A percentile compares a stretch with the other conserved stretches of the same genome.
Conservation (phyloP, 2,329 filamentous ascomycete species). For the Parastagonospora nodorum region DNA sequence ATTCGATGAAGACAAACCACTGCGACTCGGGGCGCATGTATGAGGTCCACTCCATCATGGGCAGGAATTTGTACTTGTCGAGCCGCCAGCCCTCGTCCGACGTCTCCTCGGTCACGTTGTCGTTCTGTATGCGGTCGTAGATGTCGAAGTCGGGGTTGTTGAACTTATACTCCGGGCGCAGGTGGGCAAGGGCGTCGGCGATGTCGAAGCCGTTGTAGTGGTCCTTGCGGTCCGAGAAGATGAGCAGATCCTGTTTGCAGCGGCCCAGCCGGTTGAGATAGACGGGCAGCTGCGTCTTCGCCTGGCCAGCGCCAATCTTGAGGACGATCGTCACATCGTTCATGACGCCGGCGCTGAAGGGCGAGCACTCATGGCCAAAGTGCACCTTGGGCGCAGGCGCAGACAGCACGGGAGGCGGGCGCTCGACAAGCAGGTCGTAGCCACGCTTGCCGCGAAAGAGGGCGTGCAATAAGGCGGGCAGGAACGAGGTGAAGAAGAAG, state of each 20-base stretch:
- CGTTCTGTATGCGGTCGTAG: conserved; percentile 53
- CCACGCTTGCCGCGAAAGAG: conserved; percentile 35
- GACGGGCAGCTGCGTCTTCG: conserved; percentile 59
- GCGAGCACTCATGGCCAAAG: conserved; percentile 40
- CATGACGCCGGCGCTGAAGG: conserved; percentile 39
- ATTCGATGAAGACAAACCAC: conserved; percentile 46
- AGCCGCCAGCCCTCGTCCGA: conserved; percentile 59
- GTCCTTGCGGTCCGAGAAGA: conserved; percentile 65
- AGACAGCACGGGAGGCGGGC: conserved; percentile 26
- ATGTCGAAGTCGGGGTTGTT: conserved; percentile 57
- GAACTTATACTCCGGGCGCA: conserved; percentile 47
- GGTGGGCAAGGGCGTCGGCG: conserved; percentile 52
- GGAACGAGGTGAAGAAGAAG: conserved; percentile 26
- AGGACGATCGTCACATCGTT: conserved; percentile 60
- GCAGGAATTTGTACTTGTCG: conserved; percentile 65
- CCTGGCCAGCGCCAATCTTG: conserved; percentile 63
- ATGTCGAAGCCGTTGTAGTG: conserved; percentile 56
- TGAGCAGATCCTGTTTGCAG: conserved; percentile 60
- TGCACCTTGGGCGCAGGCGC: conserved; percentile 23
- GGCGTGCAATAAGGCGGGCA: conserved; percentile 27
- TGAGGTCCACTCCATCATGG: conserved; percentile 58
- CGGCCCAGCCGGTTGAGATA: conserved; percentile 61
- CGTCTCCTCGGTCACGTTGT: conserved; percentile 45
- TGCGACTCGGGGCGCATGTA: conserved; percentile 37
- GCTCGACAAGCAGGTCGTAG: conserved; percentile 37